A percentile compares a stretch with the other conserved stretches of the same genome.
Evolutionary conservation across 1,139 yeast genomes (phyloP).

Genomic region (Geotrichum candidum): DNA sequence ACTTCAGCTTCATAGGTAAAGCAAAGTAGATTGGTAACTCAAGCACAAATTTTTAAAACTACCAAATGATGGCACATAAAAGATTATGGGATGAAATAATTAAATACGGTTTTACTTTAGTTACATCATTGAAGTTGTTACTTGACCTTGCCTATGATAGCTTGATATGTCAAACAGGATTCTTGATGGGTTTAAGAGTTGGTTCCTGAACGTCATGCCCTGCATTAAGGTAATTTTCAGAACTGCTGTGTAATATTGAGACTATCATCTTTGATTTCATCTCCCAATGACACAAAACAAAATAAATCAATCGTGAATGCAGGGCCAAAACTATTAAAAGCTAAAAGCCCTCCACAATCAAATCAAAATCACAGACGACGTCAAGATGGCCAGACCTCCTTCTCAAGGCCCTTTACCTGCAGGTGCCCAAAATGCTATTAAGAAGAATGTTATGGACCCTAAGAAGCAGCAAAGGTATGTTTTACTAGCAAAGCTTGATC

Average conservation of each 20-base stretch:
- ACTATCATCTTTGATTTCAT: neutral
- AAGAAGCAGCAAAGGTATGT: conserved; percentile 15
- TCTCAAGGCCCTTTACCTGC: conserved; percentile 1
- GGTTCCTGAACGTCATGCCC: neutral
- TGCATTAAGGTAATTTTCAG: neutral
- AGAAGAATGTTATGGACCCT: conserved; percentile 14
- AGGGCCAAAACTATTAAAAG: neutral
- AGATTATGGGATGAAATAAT: too few relatives aligned
- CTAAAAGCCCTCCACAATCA: neutral
- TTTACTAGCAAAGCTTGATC: neutral
- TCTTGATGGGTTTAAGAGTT: too few relatives aligned
- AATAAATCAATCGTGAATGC: neutral
- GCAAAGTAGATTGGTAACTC: too few relatives aligned
- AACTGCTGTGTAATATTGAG: neutral
- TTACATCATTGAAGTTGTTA: too few relatives aligned
- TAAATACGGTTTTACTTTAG: too few relatives aligned
- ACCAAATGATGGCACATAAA: too few relatives aligned
- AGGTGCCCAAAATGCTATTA: conserved; percentile 5
- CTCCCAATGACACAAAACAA: neutral
- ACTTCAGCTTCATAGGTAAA: too few relatives aligned
- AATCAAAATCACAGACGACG: neutral
- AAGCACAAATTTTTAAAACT: too few relatives aligned
- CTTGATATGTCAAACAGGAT: too few relatives aligned
- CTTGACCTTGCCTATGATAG: too few relatives aligned
- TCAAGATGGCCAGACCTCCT: conserved; percentile 15